A percentile compares a stretch with the other conserved stretches of the same genome.
Conservation (phyloP, 176 grass and related monocot genomes). For the Otatea glauca region DNA sequence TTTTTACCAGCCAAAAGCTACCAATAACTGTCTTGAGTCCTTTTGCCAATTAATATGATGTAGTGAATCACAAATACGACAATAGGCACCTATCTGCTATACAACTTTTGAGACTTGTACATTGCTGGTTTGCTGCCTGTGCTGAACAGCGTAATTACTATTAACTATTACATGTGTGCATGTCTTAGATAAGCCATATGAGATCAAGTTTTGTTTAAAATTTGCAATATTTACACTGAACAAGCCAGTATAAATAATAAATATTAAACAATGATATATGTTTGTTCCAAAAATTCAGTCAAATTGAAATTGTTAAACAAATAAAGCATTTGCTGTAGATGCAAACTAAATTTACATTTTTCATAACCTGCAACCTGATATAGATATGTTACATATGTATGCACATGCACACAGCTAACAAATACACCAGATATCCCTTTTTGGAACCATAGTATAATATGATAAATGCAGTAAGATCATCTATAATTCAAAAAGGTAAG, state of each 20-base stretch:
- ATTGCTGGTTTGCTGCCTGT: neutral
- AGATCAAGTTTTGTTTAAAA: neutral
- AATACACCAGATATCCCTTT: neutral
- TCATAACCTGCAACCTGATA: neutral
- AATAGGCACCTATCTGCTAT: constrained; percentile 1
- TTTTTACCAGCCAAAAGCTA: neutral
- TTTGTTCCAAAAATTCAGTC: neutral
- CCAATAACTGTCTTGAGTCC: neutral
- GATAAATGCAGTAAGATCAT: neutral
- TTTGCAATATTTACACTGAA: neutral
- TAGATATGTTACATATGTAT: neutral
- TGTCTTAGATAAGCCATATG: constrained; percentile 6
- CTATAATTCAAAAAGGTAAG: constrained; percentile 19
- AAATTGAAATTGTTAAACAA: neutral
- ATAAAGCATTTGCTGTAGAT: neutral
- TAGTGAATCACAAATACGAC: neutral
- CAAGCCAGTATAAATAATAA: neutral
- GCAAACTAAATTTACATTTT: neutral
- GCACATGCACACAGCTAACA: neutral
- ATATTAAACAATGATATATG: neutral
- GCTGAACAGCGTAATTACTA: neutral
- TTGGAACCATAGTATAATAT: constrained; percentile 12
- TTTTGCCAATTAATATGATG: neutral
- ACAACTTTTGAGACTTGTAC: neutral
- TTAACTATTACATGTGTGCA: neutral